phyloP scores from a whole-genome alignment of 2,329 filamentous ascomycete genomes.

The Grosmannia clavigera region DNA sequence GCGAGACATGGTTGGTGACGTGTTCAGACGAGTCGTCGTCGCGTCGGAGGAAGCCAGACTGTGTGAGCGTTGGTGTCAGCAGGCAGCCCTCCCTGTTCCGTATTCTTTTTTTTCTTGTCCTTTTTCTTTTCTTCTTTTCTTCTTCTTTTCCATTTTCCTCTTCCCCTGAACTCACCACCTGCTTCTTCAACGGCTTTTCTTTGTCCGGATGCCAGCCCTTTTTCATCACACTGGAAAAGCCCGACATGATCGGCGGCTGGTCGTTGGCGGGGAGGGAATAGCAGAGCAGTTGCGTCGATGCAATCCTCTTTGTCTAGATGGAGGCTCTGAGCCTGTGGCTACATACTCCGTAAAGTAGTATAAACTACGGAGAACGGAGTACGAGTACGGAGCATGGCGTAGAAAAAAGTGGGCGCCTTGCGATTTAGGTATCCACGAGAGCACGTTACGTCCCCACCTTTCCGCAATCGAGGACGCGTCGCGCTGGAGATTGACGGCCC shows the following conservation, averaged over 20 bases:
- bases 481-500: background rate
- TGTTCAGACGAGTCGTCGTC: slow-evolving; percentile 17
- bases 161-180: slow-evolving; percentile 28
- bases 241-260: slow-evolving; percentile 23
- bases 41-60: slow-evolving; percentile 18
- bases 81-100: no score
- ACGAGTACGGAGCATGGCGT: no score
- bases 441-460: background rate
- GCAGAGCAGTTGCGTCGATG: background rate
- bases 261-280: background rate
- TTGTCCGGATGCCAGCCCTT: slow-evolving; percentile 39
- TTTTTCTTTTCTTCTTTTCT: no score
- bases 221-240: slow-evolving; percentile 18
- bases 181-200: slow-evolving; percentile 25
- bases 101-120: no score
- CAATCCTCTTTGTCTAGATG: background rate
- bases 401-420: background rate
- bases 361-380: no score
- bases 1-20: slow-evolving; percentile 27
- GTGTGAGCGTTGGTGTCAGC: background rate
- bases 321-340: no score
- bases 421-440: slow-evolving; percentile 1
- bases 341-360: no score
- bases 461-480: slow-evolving; percentile 1
- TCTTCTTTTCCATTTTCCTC: no score